A percentile compares a stretch with the other conserved stretches of the same genome.
Evolutionary conservation across 306 rosid species (phyloP).

Genomic region (Casuarina equisetifolia): DNA sequence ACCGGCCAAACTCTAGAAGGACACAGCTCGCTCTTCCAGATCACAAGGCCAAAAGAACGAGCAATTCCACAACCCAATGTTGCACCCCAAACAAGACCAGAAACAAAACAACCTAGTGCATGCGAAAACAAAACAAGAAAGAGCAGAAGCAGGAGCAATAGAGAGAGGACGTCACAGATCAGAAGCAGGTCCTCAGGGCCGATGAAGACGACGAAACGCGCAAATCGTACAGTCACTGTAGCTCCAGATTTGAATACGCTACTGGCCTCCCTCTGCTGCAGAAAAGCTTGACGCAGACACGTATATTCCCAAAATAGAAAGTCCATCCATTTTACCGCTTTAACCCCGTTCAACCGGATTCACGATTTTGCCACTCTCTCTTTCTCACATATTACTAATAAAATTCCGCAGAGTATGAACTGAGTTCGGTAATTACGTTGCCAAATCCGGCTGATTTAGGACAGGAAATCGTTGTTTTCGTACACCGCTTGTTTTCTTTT

Average conservation of each 20-base stretch:
- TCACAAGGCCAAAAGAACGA: neutral
- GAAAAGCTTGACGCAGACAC: too few relatives aligned
- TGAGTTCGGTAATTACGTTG: too few relatives aligned
- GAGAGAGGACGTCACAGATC: neutral
- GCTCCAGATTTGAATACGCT: neutral
- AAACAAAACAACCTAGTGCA: neutral
- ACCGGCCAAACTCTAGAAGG: neutral
- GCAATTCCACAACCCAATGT: neutral
- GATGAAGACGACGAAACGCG: neutral
- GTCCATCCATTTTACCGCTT: too few relatives aligned
- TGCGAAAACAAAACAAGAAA: neutral
- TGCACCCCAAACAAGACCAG: neutral
- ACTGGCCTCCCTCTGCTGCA: neutral
- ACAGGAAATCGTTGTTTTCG: too few relatives aligned
- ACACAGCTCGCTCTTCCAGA: neutral
- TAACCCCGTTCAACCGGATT: too few relatives aligned
- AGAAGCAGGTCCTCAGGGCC: neutral
- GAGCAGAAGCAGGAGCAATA: neutral
- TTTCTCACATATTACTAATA: too few relatives aligned
- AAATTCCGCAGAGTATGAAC: too few relatives aligned
- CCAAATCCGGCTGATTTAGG: too few relatives aligned
- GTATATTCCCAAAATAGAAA: too few relatives aligned
- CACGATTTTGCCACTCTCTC: too few relatives aligned
- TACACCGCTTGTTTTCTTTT: too few relatives aligned
- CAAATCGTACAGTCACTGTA: neutral